phyloP scores from a whole-genome alignment of 2,329 filamentous ascomycete genomes.

The Intubia oerlemansii region DNA sequence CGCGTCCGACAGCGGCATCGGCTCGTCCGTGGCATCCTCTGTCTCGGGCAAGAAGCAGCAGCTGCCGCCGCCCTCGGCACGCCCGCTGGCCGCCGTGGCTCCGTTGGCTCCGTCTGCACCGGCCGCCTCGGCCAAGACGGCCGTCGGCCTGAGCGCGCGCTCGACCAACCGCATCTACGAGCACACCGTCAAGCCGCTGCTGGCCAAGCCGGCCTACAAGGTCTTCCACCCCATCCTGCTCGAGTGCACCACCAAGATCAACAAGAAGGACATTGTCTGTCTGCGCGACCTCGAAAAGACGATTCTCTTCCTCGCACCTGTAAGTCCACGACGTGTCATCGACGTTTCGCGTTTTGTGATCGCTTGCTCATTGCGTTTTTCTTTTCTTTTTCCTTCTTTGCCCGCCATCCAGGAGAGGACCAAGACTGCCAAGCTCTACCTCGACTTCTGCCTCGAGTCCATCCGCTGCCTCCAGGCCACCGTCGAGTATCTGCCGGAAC shows the following conservation, averaged over 20 bases:
- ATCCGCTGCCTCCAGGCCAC: constrained; percentile 81
- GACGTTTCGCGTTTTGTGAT: constrained; percentile 17
- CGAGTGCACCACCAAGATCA: constrained; percentile 60
- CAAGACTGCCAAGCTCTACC: constrained; percentile 48
- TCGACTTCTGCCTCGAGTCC: constrained; percentile 76
- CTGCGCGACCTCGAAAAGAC: constrained; percentile 90
- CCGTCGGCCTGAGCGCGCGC: constrained; percentile 38
- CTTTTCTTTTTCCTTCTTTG: constrained; percentile 13
- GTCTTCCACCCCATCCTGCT: constrained; percentile 64
- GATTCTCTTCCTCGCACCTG: constrained; percentile 72
- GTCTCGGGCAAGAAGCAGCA: constrained; percentile 23
- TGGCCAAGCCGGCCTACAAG: constrained; percentile 50
- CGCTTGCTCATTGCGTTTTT: no score
- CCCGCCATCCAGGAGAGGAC: constrained; percentile 53
- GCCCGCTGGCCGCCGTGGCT: constrained; percentile 13
- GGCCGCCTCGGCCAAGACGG: constrained; percentile 23
- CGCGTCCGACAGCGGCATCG: constrained; percentile 72
- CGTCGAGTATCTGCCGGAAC: constrained; percentile 66
- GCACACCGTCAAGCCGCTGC: constrained; percentile 56
- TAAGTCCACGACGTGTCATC: constrained; percentile 38
- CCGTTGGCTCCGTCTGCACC: neutral
- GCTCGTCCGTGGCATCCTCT: constrained; percentile 55
- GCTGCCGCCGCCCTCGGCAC: constrained; percentile 10
- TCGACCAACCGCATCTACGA: constrained; percentile 63
- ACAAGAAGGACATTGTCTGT: constrained; percentile 69